Evolutionary conservation across 495 filamentous ascomycete genomes (phyloP), one percentile per base, ranked within the genome.

Genomic region (Peziza echinospora): DNA sequence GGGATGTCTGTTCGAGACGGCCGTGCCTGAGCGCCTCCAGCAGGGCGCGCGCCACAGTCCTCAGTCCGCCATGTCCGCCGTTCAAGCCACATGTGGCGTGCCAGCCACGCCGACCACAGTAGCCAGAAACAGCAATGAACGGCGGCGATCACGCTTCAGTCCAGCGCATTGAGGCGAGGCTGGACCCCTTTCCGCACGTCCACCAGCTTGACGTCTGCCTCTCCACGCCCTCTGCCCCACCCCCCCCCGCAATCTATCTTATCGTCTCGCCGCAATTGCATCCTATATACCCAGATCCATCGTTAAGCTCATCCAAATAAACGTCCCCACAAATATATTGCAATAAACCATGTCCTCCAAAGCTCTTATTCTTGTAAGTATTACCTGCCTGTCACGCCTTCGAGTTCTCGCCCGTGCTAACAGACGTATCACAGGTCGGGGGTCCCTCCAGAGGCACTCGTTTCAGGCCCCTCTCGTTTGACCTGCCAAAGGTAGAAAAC

Each of bases 391-490:
- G 21, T 17, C 41, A 22, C 45, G 46, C 51, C 30, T 37, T 11
- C 30, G 30, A 13, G 13, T 4, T 13, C 19, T 37, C 30, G 30
- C 3, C 30, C 13, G 30, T 13, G 5, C 19, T 37, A 7, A 37
- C 30, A 17, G 30, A 17, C 19, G 30, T 37, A 37, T 47, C 52
- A 47, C 58, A 93, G 85, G 85, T 93, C 58, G 86, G 86, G 51
- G 86, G 86, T 50, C 83, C 85, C 45, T 92, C 84, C 11, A 72
- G 89, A 74, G 89, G 89, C 62, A 99, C 89, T 51, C 74, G 89
- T 47, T 99, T 99, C 68, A 72, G 89, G 55, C 89, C 89, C 58
- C 71, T 99, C 59, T 96, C 89, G 24, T 75, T 99, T 45, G 91
- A 99, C 67, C 73, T 96, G 41, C 89, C 89, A 51, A 99, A 99